Conservation (phyloP, 106 monocot species). For the Apostasia ramifera region DNA sequence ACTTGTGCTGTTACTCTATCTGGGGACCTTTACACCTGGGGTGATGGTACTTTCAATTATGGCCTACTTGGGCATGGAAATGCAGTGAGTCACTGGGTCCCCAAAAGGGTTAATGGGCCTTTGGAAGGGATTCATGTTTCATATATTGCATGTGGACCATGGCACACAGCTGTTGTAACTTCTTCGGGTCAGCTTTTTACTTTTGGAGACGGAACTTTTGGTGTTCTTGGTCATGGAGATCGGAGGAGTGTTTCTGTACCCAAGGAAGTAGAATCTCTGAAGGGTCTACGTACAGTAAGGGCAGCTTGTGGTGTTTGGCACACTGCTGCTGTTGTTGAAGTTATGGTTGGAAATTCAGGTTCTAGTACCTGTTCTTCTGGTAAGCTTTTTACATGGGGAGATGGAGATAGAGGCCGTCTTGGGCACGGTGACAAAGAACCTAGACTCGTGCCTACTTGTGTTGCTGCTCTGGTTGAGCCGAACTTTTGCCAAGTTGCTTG, state of each 20-base stretch:
- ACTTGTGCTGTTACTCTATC: slow-evolving; percentile 79
- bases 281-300: slow-evolving; percentile 60
- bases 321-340: slow-evolving; percentile 81
- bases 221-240: slow-evolving; percentile 87
- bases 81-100: slow-evolving; percentile 64
- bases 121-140: slow-evolving; percentile 73
- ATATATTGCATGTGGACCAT: slow-evolving; percentile 72
- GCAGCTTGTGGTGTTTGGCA: slow-evolving; percentile 88
- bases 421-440: slow-evolving; percentile 81
- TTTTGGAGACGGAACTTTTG: slow-evolving; percentile 82
- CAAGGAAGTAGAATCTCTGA: slow-evolving; percentile 67
- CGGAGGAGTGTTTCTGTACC: slow-evolving; percentile 49
- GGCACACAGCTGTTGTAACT: slow-evolving; percentile 80
- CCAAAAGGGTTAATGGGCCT: slow-evolving; percentile 65
- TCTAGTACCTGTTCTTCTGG: slow-evolving; percentile 62
- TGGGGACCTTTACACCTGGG: slow-evolving; percentile 79
- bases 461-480: slow-evolving; percentile 62
- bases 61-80: slow-evolving; percentile 71
- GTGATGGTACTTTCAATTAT: slow-evolving; percentile 61
- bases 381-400: slow-evolving; percentile 83
- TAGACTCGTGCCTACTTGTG: slow-evolving; percentile 71
- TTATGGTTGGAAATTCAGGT: slow-evolving; percentile 62
- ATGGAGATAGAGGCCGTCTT: slow-evolving; percentile 73
- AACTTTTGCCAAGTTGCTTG: slow-evolving; percentile 80
- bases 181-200: slow-evolving; percentile 73